Evolutionary conservation across 2,329 filamentous ascomycete species (phyloP), one percentile per base, ranked within the genome.

Genomic region (Penicillium fuscoglaucum): DNA sequence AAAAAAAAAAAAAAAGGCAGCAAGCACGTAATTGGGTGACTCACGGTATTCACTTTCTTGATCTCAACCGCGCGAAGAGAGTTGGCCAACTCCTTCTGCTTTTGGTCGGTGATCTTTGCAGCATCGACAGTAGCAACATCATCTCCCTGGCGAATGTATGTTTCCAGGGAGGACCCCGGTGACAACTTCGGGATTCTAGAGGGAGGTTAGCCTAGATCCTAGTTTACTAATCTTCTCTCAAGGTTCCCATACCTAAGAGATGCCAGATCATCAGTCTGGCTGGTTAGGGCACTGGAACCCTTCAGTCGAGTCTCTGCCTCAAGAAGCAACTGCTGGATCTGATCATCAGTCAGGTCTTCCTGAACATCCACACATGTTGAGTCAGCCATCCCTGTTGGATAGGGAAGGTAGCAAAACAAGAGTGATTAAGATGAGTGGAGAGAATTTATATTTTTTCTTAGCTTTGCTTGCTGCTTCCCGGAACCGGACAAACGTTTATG

Each of bases 301-400:
- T 66, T 73, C 61, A 90, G 74, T 61, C 87, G 81, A 59, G 76
- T 72, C 67, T 89, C 85, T 56, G 88, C 87, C 73, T 88, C 82
- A 54, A 80, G 79, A 52, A 90, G 80, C 56, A 90, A 78, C 69
- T 83, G 76, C 54, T 85, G 82, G 51, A 90, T 83, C 69, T 88
- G 83, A 63, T 85, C 82, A 70, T 89, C 86, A 39, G 82, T 84
- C 61, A 89, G 74, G 53, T 82, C 80, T 52, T 80, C 77, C 43
- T 69, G 65, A 55, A 62, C 60, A 35, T 61, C 41, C 39, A 61
- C 55, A 53, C 45, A 55, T 40, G 55, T 56, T 59, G 57, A 47
- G 55, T 56, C 50, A 58, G 45, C 59, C 66, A 69, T 67, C 49
- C 62, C 63, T 65, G 55, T 49, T 49, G 55, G n/a, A 58, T 46